phyloP scores from a whole-genome alignment of 2,329 filamentous ascomycete genomes.

The Colletotrichum horii region DNA sequence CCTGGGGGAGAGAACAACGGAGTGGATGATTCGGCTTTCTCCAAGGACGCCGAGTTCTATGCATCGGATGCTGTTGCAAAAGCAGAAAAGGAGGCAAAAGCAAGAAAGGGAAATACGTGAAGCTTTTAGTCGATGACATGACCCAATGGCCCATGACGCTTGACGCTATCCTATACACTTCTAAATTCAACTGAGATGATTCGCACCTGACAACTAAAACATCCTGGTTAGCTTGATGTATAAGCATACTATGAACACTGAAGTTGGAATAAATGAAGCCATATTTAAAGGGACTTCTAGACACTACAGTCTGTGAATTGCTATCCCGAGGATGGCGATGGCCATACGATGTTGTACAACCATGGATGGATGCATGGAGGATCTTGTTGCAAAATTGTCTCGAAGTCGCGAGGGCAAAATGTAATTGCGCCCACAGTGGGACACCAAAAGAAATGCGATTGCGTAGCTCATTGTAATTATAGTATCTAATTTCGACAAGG shows the following conservation, averaged over 20 bases:
- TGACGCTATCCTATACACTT: not conserved
- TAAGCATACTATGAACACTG: not conserved
- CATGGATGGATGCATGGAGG: too few species aligned
- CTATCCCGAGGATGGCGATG: fast-evolving
- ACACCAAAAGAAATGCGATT: not conserved
- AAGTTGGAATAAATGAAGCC: not conserved
- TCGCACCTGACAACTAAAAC: not conserved
- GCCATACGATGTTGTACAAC: fast-evolving
- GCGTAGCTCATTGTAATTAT: not conserved
- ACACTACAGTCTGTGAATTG: fast-evolving
- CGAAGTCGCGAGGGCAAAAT: fast-evolving
- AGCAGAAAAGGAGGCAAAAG: not conserved
- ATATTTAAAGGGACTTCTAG: fast-evolving
- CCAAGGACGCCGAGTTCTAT: not conserved
- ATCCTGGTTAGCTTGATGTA: not conserved
- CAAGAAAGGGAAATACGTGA: not conserved
- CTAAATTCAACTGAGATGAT: not conserved
- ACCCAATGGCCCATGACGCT: not conserved
- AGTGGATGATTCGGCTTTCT: fast-evolving
- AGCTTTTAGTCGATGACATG: fast-evolving
- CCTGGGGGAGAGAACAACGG: fast-evolving
- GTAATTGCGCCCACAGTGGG: fast-evolving
- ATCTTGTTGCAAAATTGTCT: fast-evolving
- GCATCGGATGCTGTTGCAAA: not conserved
- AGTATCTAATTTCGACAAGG: too few species aligned